Evolutionary conservation across 164 flowering plant species (phyloP).

Genomic region (Vitis labrusca): DNA sequence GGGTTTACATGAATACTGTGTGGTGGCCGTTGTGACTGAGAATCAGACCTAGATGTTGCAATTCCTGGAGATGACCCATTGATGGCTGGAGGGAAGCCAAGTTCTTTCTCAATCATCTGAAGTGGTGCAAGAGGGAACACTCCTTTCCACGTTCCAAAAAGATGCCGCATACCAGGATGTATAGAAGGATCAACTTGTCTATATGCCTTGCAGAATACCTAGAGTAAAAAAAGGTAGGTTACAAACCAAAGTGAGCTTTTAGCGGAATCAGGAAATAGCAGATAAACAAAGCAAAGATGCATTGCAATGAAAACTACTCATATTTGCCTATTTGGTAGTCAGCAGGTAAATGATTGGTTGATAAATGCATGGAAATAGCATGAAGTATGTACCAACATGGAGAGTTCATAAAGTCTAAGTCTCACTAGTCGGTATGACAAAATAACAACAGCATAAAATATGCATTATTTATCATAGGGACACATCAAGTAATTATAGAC

Average conservation of each 20-base stretch:
- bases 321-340: not conserved
- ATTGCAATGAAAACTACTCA: not conserved
- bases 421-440: not conserved
- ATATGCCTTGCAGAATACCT: conserved; percentile 97
- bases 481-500: not conserved
- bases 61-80: conserved; percentile 65
- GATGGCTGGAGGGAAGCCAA: conserved; percentile 52
- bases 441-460: not conserved
- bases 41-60: conserved; percentile 54
- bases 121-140: conserved; percentile 81
- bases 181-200: conserved; percentile 75
- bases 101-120: conserved; percentile 86
- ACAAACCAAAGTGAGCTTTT: not conserved
- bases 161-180: conserved; percentile 87
- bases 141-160: conserved; percentile 97
- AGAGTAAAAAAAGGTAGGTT: conserved; percentile 3
- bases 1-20: conserved; percentile 99
- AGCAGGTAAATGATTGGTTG: not conserved
- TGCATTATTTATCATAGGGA: no score
- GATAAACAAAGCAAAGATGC: not conserved
- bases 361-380: not conserved
- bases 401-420: not conserved
- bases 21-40: conserved; percentile 69
- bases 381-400: not conserved
- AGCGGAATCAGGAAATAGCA: not conserved